phyloP scores from a whole-genome alignment of 176 grass and related monocot genomes.

The Oryza officinalis region DNA sequence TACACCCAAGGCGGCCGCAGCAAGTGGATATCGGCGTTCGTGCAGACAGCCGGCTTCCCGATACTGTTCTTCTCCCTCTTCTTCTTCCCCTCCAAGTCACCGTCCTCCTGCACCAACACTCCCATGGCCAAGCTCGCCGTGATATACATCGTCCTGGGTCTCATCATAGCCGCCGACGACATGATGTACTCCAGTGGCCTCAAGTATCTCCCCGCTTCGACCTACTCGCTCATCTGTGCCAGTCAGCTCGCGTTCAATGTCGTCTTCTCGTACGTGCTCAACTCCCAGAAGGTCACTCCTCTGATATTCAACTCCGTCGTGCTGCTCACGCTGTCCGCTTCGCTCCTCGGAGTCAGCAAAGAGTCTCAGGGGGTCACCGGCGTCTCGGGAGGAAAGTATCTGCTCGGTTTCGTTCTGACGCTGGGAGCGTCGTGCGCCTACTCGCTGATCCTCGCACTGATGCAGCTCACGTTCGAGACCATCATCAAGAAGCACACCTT shows the following conservation, averaged over 20 bases:
- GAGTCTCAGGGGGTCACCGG: slow-evolving; percentile 20
- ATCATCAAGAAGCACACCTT: slow-evolving; percentile 62
- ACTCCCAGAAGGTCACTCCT: slow-evolving; percentile 69
- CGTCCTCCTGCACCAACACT: background rate
- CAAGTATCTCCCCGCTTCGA: slow-evolving; percentile 65
- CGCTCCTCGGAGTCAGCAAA: slow-evolving; percentile 55
- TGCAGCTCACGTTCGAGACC: slow-evolving; percentile 76
- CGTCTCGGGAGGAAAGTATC: slow-evolving; percentile 38
- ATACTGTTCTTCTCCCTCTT: slow-evolving; percentile 58
- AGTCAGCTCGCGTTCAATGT: slow-evolving; percentile 76
- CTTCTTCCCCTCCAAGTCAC: slow-evolving; percentile 35
- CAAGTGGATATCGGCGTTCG: slow-evolving; percentile 68
- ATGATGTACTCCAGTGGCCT: slow-evolving; percentile 79
- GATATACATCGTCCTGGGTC: slow-evolving; percentile 64
- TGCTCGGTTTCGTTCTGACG: slow-evolving; percentile 66
- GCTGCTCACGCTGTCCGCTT: slow-evolving; percentile 63
- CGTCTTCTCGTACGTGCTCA: slow-evolving; percentile 74
- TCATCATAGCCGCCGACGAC: slow-evolving; percentile 67
- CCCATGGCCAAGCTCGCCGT: slow-evolving; percentile 32
- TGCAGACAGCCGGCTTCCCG: slow-evolving; percentile 64
- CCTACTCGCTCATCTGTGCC: slow-evolving; percentile 74
- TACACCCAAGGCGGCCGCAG: slow-evolving; percentile 79
- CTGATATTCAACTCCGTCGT: slow-evolving; percentile 71
- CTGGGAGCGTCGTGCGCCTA: slow-evolving; percentile 69
- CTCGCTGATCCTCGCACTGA: slow-evolving; percentile 78